phyloP scores from a whole-genome alignment of 148 eudicot genomes.

The Fagopyrum homotropicum region DNA sequence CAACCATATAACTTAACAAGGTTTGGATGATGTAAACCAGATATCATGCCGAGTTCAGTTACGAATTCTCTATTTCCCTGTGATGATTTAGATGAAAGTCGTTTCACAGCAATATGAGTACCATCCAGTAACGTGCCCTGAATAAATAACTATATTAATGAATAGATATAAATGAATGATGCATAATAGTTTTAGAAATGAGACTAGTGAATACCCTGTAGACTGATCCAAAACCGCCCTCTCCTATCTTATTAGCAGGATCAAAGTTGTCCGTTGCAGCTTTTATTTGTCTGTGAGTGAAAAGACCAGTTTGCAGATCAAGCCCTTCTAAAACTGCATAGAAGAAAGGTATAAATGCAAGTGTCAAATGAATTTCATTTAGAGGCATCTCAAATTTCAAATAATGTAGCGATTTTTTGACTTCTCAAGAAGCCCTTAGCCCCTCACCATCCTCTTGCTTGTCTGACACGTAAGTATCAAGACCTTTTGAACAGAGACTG shows the following conservation, averaged over 20 bases:
- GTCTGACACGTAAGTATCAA: too few species aligned
- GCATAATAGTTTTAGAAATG: background rate
- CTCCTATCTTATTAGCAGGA: slow-evolving; percentile 47
- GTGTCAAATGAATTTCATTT: background rate
- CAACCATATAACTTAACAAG: slow-evolving; percentile 41
- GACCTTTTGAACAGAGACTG: too few species aligned
- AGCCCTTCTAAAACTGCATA: slow-evolving; percentile 40
- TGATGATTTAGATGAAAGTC: slow-evolving; percentile 38
- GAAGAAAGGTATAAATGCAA: background rate
- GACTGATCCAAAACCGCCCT: slow-evolving; percentile 73
- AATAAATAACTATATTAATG: background rate
- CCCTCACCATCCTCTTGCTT: too few species aligned
- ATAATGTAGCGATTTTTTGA: too few species aligned
- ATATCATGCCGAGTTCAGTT: slow-evolving; percentile 44
- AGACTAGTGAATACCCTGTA: slow-evolving; percentile 37
- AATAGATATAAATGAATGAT: background rate
- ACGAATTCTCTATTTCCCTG: slow-evolving; percentile 43
- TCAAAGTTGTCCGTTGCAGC: slow-evolving; percentile 61
- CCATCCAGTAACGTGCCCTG: slow-evolving; percentile 42
- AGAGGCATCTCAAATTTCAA: too few species aligned
- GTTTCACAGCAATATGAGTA: slow-evolving; percentile 37
- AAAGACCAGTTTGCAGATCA: slow-evolving; percentile 50
- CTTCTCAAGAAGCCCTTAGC: too few species aligned
- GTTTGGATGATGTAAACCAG: slow-evolving; percentile 41
- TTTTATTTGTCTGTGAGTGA: slow-evolving; percentile 50